Evolutionary conservation across 2,329 filamentous ascomycete species (phyloP).

Genomic region (Colletotrichum kahawae): DNA sequence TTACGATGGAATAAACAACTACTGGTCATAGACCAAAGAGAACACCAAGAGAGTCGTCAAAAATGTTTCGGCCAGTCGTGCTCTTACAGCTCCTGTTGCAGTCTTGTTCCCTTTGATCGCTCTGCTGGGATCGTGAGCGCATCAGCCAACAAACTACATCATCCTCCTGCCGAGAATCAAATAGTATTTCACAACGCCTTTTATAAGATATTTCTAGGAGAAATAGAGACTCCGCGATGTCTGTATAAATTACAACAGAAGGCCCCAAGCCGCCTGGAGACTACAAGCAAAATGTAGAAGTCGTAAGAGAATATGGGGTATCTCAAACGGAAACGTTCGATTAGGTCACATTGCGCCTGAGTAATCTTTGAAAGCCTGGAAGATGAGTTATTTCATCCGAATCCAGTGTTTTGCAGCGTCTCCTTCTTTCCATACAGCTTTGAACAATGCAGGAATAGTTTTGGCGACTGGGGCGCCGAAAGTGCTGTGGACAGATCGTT

Average conservation of each 20-base stretch:
- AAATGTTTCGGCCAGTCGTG: rapidly evolving
- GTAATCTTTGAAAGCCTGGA: no score
- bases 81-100: neutral
- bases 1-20: neutral
- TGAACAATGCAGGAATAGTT: neutral
- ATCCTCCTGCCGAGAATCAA: no score
- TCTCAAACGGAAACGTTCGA: neutral
- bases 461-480: neutral
- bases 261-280: rapidly evolving
- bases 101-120: neutral
- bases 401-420: rapidly evolving
- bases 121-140: no score
- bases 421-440: neutral
- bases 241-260: neutral
- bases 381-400: rapidly evolving
- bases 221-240: rapidly evolving
- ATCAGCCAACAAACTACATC: no score
- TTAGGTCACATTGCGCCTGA: rapidly evolving
- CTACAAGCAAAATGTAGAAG: neutral
- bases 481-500: neutral
- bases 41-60: rapidly evolving
- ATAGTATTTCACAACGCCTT: rapidly evolving
- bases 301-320: no score
- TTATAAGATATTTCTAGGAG: neutral
- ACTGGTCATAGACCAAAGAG: rapidly evolving